phyloP scores from a whole-genome alignment of 1,284 basidiomycete genomes.

The Papiliotrema terrestris region DNA sequence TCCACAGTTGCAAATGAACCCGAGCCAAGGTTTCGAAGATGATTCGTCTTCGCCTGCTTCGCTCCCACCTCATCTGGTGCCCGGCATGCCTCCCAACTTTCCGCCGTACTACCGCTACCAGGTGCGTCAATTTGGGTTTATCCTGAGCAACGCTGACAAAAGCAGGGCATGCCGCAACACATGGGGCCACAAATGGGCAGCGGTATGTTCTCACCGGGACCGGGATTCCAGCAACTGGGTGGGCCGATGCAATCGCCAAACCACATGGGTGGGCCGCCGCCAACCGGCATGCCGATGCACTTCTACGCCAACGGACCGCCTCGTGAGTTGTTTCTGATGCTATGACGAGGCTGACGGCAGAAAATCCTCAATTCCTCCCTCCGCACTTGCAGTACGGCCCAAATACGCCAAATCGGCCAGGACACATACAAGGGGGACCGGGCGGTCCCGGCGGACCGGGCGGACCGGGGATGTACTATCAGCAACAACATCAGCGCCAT shows the following conservation, averaged over 20 bases:
- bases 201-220: conserved; percentile 40
- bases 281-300: conserved; percentile 36
- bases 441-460: conserved; percentile 13
- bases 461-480: conserved; percentile 11
- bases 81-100: conserved; percentile 31
- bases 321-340: conserved; percentile 14
- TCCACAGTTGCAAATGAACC: no score
- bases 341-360: conserved; percentile 12
- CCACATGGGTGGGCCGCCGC: conserved; percentile 26
- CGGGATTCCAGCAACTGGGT: conserved; percentile 26
- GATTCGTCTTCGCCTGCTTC: conserved; percentile 14
- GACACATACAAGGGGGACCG: conserved; percentile 14
- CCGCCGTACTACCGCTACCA: conserved; percentile 34
- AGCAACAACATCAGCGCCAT: conserved; percentile 7
- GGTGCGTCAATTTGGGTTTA: conserved; percentile 9
- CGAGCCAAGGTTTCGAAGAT: conserved; percentile 18
- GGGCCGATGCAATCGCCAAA: conserved; percentile 9
- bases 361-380: conserved; percentile 38
- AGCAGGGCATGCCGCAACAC: conserved; percentile 34
- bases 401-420: conserved; percentile 20
- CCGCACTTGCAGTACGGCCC: conserved; percentile 39
- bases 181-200: conserved; percentile 23
- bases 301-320: conserved; percentile 27
- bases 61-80: conserved; percentile 19
- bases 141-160: not conserved